Evolutionary conservation across 768 basidiomycete species (phyloP).

Genomic region (Hirschioporus abietinus): DNA sequence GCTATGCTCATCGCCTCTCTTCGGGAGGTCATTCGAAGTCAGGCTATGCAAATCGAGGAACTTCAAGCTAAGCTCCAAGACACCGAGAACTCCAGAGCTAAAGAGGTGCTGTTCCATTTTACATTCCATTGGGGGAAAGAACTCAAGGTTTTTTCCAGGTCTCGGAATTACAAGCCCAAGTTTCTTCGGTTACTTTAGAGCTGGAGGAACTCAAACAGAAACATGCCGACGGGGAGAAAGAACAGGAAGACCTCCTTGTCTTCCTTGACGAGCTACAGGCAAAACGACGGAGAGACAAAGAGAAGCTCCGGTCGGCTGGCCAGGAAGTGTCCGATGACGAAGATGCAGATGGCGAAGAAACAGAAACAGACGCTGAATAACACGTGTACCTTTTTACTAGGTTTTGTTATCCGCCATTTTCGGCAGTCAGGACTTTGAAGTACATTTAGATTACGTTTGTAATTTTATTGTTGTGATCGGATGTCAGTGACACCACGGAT

Average conservation of each 20-base stretch:
- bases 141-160: conserved; percentile 26
- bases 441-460: not conserved
- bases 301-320: conserved; percentile 61
- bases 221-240: conserved; percentile 83
- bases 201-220: conserved; percentile 54
- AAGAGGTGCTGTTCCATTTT: conserved; percentile 31
- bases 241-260: conserved; percentile 94
- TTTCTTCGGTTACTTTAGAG: conserved; percentile 40
- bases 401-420: not conserved
- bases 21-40: conserved; percentile 75
- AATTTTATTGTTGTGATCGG: not conserved
- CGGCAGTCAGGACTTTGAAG: not conserved
- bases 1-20: conserved; percentile 79
- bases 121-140: conserved; percentile 4
- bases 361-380: conserved; percentile 22
- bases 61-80: conserved; percentile 59
- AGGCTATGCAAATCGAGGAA: conserved; percentile 72
- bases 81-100: conserved; percentile 22
- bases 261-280: conserved; percentile 85
- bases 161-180: conserved; percentile 39
- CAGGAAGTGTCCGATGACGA: conserved; percentile 94
- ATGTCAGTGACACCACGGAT: not conserved
- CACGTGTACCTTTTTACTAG: not conserved
- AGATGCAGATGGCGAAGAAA: conserved; percentile 60
- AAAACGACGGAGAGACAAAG: conserved; percentile 85